Base-by-base conservation (phyloP, 2,329 filamentous ascomycete genomes). In the Aspergillus pseudoterreus region DNA sequence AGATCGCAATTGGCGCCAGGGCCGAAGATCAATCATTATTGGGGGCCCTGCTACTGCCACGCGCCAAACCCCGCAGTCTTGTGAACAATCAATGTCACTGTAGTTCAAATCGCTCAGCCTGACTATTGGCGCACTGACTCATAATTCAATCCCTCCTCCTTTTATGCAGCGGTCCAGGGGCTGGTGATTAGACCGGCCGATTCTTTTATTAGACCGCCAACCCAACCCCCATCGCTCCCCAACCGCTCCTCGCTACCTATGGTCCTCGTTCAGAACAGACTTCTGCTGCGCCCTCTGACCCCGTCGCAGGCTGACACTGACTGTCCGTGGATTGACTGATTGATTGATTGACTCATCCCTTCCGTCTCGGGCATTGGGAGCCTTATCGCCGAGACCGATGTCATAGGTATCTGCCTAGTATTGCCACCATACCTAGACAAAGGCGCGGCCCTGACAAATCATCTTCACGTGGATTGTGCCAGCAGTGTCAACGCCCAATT, bases 381-480 rank as follows among this genome's bases (percentile, higher is more conserved):
- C 43, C 59, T 59, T 60, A 62, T 60, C 57, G 45, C 56, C 53
- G 58, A 60, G 51, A 49, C 42, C 43, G 30, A 53, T 46, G 49
- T 51, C 47, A 56, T 50, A 30, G 27, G 27, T 30, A 56, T 49
- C 55, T 57, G 50, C 50, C 57, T 56, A 30, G 27, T 30, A 52
- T 62, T 55, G 59, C 59, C 59, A 62, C 59, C 47, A 47, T 42
- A 19, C 19, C 19, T 19, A 57, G 49, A 61, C 55, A 58, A 60
- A 57, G 58, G 55, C 49, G 54, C 50, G 43, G 48, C 54, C 53
- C 57, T 62, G 59, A 62, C 59, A 62, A 62, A 62, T 62, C 59
- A 58, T 50, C 50, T 57, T 57, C 59, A 62, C 59, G 57, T 61
- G 58, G 57, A 50, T 52, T 52, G 54, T 53, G 45, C 53, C 51